Evolutionary conservation across 306 rosid genomes (phyloP).

Genomic region (Ziziphus jujuba): DNA sequence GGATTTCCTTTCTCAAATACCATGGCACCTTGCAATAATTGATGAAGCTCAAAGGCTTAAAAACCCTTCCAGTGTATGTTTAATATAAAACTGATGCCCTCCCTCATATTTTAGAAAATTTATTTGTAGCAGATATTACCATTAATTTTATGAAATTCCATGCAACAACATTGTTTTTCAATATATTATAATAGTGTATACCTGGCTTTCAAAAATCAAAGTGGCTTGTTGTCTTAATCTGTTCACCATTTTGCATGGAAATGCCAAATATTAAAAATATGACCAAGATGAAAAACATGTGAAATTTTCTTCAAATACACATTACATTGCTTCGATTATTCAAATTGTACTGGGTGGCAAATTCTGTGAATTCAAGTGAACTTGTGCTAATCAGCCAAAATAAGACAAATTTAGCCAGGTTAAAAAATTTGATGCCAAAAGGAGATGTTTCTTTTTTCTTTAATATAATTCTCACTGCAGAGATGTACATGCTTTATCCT

Average conservation of each 20-base stretch:
- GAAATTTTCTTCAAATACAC: neutral
- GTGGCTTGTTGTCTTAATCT: neutral
- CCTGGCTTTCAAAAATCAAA: neutral
- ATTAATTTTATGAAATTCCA: neutral
- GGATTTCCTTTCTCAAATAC: constrained; percentile 92
- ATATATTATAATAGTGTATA: neutral
- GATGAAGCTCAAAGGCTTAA: constrained; percentile 98
- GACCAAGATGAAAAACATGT: neutral
- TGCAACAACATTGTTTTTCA: neutral
- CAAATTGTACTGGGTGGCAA: neutral
- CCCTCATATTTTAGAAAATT: constrained; percentile 8
- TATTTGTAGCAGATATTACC: neutral
- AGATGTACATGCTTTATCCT: constrained; percentile 21
- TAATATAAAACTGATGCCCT: constrained; percentile 9
- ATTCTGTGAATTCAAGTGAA: neutral
- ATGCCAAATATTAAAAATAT: neutral
- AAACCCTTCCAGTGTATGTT: constrained; percentile 86
- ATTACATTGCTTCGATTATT: neutral
- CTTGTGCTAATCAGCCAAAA: neutral
- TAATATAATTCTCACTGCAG: constrained; percentile 14
- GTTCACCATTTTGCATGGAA: neutral
- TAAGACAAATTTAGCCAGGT: constrained; percentile 1
- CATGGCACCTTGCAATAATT: constrained; percentile 86
- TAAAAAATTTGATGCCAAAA: neutral
- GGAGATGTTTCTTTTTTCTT: neutral